Base-by-base conservation (phyloP, 23 red algal species). In the Gracilaria gracilis region DNA sequence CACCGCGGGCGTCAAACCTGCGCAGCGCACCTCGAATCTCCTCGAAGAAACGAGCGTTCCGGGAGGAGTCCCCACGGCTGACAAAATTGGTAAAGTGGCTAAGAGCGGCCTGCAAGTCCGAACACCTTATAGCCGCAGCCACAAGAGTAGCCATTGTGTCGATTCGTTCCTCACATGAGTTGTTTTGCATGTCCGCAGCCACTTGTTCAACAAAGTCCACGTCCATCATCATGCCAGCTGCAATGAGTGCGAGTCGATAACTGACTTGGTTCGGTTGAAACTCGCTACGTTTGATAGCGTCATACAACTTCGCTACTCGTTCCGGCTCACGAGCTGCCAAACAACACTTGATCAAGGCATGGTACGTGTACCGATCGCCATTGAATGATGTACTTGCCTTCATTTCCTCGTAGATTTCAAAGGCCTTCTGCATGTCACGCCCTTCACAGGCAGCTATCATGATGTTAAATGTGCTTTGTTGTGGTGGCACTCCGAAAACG, bases 391-490 rank as follows among this genome's bases (percentile, higher is more conserved):
- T 71, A 14, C 20, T 86, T 2, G 61, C 83, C 19, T 50, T 86
- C 83, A 86, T 86, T 44, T 86, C 83, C 11, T 75, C 38, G 48
- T 55, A 86, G 13, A 86, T 55, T 20, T 86, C 83, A 67, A 86
- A 86, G 6, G 83, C 83, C 23, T 71, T 70, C 44, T 49, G 57
- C 1, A 71, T 42, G 20, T 35, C 20, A 17, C 47, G 37, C 9
- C 67, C 49, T 37, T 71, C 58, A 74, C 83, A 86, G 50, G 83
- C 83, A 2, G 28, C 83, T 50, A 86, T 86, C 35, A 86, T 50
- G 32, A 86, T 86, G 31, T 86, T 86, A 38, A 70, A 86, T 8
- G 83, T 86, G 19, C 19, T 71, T 65, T 86, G 83, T 44, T 59
- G 37, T 4, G 83, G 83, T 36, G 23, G 25, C 25, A 86, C 83